phyloP scores from a whole-genome alignment of 208 protist genomes.

The Trypanosomatidae sp. region DNA sequence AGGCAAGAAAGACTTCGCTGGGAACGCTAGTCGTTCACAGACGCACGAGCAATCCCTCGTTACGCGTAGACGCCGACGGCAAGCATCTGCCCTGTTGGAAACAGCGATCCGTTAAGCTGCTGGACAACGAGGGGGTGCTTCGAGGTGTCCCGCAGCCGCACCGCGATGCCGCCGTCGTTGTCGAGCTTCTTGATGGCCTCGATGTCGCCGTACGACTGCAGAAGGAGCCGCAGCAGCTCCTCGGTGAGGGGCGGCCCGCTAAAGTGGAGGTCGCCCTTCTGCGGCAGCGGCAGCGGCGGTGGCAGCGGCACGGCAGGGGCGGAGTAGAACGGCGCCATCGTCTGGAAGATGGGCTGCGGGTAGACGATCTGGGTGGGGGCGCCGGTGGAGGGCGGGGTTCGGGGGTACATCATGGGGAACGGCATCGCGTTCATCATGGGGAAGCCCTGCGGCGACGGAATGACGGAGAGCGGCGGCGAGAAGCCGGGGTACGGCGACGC shows the following conservation, averaged over 20 bases:
- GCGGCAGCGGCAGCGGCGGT: conserved; percentile 33
- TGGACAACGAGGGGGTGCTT: conserved; percentile 66
- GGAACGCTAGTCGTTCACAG: no score
- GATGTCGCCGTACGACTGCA: conserved; percentile 69
- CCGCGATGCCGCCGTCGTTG: conserved; percentile 42
- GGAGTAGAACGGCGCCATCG: conserved; percentile 29
- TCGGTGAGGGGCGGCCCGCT: conserved; percentile 59
- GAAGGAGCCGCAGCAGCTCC: conserved; percentile 47
- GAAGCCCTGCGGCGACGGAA: conserved; percentile 53
- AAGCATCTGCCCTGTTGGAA: conserved; percentile 75
- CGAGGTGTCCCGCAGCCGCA: conserved; percentile 54
- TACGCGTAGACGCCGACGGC: conserved; percentile 68
- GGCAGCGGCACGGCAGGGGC: conserved; percentile 30
- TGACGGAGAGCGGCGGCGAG: conserved; percentile 39
- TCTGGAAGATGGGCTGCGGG: conserved; percentile 32
- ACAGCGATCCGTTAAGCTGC: conserved; percentile 73
- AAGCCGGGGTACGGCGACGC: conserved; percentile 27
- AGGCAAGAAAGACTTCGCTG: no score
- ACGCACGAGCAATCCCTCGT: no score
- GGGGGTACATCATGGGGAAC: conserved; percentile 60
- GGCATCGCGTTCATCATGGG: conserved; percentile 44
- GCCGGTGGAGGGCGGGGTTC: conserved; percentile 20
- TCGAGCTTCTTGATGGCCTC: conserved; percentile 47
- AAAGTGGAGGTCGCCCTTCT: conserved; percentile 77
- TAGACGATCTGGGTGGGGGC: conserved; percentile 46